Base-by-base conservation (phyloP, 257 asterid species). In the Salvia miltiorrhiza region DNA sequence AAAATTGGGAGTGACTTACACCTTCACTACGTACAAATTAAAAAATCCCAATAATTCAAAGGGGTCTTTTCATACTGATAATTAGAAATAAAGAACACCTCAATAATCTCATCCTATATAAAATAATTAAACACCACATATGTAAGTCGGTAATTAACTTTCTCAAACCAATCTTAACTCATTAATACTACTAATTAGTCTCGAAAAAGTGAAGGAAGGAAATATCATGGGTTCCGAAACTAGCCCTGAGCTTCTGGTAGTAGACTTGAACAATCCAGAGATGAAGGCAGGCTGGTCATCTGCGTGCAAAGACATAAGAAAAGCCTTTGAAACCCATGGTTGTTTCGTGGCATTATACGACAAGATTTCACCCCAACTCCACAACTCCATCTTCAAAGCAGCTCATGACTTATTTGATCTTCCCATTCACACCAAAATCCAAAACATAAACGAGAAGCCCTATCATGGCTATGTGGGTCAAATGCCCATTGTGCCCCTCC, bases 391-490 rank as follows among this genome's bases (percentile, higher is more conserved):
- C 55, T 89, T 87, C 71, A 67, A 76, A 45, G 84, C 83, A 0
- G 86, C 88, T 1, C 77, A 74, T 16, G 85, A 89, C 2, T 65
- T 89, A 9, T 85, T 89, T 52, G 89, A 71, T 21, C 85, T 84
- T 17, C 88, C 95, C 26, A 54, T 78, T 2, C 79, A 89, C 3
- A 44, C 45, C 40, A 89, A 89, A 75, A 13, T 84, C 3, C 70
- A 78, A 19, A 89, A 89, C 73, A 73, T 24, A 1, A 82, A 77
- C 10, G 95, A 78, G 33, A 89, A 85, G 32, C 95, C 96, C 43
- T 89, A 85, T 78, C 96, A 89, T 76, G 95, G 96, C 44, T 89
- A 89, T 48, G 86, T 89, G 41, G 96, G 96, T 17, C 90, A 83
- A 70, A 74, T 85, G 30, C 83, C 96, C 65, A 71, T 83, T 70